Base-by-base conservation (phyloP, 108 stramenopile genomes). In the Pseudonitzschia delicatissima region DNA sequence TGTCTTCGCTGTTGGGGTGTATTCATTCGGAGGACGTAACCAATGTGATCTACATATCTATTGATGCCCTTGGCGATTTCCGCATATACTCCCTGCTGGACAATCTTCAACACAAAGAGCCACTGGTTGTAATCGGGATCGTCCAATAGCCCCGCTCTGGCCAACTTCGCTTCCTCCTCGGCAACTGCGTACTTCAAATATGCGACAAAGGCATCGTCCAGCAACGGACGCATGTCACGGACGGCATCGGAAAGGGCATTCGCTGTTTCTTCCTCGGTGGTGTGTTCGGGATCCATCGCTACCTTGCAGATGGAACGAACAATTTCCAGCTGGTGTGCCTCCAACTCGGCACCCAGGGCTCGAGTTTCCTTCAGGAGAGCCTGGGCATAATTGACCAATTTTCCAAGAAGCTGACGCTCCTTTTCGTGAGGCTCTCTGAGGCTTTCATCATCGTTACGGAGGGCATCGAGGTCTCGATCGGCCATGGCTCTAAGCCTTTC, bases 101-200 rank as follows among this genome's bases (percentile, higher is more conserved):
- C 87, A 62, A 94, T 91, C 60, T 87, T 79, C 34, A 94, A 65
- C 32, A 94, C 87, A 58, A 88, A 88, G 37, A 91, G 72, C 93
- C 93, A 94, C 44, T 85, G 77, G 59, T 89, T 92, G 69, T 94
- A 83, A 36, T 90, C 88, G 15, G 88, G 88, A 61, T 94, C 93
- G 50, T 90, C 90, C 13, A 90, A 58, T 20, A 87, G 39, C 8
- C 90, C 87, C 6, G 70, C 69, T 26, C 88, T 73, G 51, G 88
- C 88, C 29, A 94, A 65, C 21, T 79, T 71, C n/a, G 69, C 90
- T 67, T 94, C 87, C 65, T 94, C 93, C 47, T 94, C 93, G 2
- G 83, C 90, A 63, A 94, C 88, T 23, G 93, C 93, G 64, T 85
- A 94, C 62, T 94, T 94, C 33, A 94, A 60, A 66, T 94, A 94